Conservation (phyloP, 2,329 filamentous ascomycete species). For the Triangularia verruculosa region DNA sequence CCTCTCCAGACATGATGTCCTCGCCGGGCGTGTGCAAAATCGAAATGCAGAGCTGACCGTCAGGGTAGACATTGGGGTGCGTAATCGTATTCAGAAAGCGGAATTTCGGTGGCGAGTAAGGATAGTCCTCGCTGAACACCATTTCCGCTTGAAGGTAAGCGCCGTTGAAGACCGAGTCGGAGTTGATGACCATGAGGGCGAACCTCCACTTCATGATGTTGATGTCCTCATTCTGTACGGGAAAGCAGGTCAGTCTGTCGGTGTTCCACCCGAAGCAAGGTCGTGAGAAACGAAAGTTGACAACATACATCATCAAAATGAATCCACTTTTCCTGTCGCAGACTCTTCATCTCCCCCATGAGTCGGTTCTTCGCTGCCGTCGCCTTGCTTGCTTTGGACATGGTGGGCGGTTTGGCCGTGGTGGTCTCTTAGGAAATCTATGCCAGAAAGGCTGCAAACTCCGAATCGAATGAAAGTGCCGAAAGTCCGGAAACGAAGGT, state of each 20-base stretch:
- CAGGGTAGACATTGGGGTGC: conserved; percentile 91
- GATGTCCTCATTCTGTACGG: conserved; percentile 53
- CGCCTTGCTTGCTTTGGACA: background rate
- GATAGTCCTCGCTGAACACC: conserved; percentile 84
- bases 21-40: conserved; percentile 92
- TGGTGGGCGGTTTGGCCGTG: background rate
- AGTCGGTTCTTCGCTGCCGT: conserved; percentile 70
- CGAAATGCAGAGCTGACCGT: conserved; percentile 91
- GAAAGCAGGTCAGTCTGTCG: background rate
- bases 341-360: conserved; percentile 80
- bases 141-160: conserved; percentile 87
- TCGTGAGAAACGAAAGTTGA: background rate
- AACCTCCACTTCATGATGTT: conserved; percentile 86
- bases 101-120: conserved; percentile 85
- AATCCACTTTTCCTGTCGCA: conserved; percentile 90
- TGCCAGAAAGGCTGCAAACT: background rate
- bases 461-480: background rate
- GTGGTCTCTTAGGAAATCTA: background rate
- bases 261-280: conserved; percentile 9
- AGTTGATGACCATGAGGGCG: conserved; percentile 87
- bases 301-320: conserved; percentile 61
- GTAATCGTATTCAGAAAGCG: conserved; percentile 75
- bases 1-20: conserved; percentile 87
- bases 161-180: conserved; percentile 86
- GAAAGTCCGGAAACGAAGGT: background rate